phyloP scores from a whole-genome alignment of 306 rosid genomes.

The Nissolia schottii region DNA sequence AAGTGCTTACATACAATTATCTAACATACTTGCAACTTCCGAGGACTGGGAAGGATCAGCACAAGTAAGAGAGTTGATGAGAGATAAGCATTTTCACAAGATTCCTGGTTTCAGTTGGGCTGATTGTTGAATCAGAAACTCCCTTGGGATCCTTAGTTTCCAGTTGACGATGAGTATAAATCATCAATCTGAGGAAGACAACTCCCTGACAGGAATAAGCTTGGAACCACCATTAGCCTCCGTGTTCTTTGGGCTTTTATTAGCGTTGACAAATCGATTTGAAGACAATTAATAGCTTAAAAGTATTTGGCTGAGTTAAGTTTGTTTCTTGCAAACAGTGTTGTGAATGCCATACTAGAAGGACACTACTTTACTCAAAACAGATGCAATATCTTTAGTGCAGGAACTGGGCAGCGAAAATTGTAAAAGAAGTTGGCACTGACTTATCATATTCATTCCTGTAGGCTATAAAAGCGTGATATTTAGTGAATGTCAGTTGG shows the following conservation, averaged over 20 bases:
- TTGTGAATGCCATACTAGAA: background rate
- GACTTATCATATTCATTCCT: background rate
- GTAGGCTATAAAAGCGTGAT: background rate
- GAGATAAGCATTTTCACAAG: slow-evolving; percentile 42
- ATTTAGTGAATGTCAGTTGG: background rate
- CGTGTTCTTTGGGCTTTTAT: background rate
- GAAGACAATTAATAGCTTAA: background rate
- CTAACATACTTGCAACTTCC: slow-evolving; percentile 56
- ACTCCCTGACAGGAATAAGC: background rate
- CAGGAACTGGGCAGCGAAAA: background rate
- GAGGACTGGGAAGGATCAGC: slow-evolving; percentile 84
- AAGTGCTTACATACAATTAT: slow-evolving; percentile 66
- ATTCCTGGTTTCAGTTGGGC: slow-evolving; percentile 70
- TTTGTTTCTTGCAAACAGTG: background rate
- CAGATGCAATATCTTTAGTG: background rate
- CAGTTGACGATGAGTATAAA: background rate
- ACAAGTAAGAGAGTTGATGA: slow-evolving; percentile 53
- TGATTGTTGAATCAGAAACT: slow-evolving; percentile 36
- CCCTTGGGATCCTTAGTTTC: background rate
- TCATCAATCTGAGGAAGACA: background rate
- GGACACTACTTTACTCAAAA: background rate
- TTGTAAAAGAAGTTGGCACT: background rate
- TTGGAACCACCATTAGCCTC: background rate
- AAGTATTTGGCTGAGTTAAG: background rate
- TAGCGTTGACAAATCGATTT: background rate